phyloP scores from a whole-genome alignment of 768 basidiomycete genomes.

The Pleurotus djamor region DNA sequence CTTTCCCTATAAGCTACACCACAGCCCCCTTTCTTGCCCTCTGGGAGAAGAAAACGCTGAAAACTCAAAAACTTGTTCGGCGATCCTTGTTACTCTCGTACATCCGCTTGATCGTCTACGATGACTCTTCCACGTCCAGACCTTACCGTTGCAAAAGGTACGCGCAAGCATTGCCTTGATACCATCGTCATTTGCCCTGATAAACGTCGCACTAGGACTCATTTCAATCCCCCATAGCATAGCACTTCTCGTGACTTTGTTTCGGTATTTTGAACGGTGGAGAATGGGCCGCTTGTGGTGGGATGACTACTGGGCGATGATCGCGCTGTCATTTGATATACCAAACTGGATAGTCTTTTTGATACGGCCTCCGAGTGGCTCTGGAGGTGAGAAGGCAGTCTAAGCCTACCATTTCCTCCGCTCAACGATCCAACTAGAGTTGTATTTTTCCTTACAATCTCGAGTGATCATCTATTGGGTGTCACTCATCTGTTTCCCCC shows the following conservation, averaged over 20 bases:
- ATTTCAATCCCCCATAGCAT: background rate
- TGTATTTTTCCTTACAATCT: background rate
- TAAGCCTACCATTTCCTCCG: background rate
- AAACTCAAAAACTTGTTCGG: background rate
- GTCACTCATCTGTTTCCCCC: background rate
- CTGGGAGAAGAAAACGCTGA: background rate
- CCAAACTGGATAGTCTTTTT: constrained; percentile 3
- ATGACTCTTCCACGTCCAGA: background rate
- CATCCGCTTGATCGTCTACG: background rate
- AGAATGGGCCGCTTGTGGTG: constrained; percentile 15
- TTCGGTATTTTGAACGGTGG: constrained; percentile 14
- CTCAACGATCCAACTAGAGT: background rate
- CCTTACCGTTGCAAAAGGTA: background rate
- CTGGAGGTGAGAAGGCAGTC: background rate
- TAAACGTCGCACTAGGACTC: background rate
- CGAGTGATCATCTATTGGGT: background rate
- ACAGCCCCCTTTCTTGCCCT: background rate
- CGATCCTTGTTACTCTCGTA: background rate
- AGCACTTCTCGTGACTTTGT: constrained; percentile 13
- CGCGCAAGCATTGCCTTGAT: too few species aligned
- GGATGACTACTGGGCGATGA: constrained; percentile 15
- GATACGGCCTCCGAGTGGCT: constrained; percentile 11
- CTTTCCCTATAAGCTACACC: background rate
- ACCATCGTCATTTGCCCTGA: background rate
- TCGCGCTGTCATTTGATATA: constrained; percentile 12